These are phyloP conservation scores for Mucor plumbeus DNA, from an alignment of 371 early-diverging fungal species.

Conservation along the genomic window DNA sequence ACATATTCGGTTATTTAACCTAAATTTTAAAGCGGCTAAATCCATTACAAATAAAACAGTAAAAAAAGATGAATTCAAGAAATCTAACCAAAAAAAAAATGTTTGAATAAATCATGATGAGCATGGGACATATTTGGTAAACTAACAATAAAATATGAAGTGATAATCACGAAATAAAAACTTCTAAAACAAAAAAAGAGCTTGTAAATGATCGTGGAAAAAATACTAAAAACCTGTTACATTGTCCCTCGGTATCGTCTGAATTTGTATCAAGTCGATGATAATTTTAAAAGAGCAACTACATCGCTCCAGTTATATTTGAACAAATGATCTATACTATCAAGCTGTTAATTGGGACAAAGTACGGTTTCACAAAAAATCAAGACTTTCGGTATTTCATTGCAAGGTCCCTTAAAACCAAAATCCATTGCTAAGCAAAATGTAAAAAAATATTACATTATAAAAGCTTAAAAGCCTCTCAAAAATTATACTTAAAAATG, in stretches of 20 bases:
- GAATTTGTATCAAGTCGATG: neutral
- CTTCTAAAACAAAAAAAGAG: neutral
- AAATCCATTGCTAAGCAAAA: neutral
- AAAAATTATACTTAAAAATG: neutral
- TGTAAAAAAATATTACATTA: neutral
- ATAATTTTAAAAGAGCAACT: neutral
- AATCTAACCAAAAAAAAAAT: neutral
- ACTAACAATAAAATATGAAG: neutral
- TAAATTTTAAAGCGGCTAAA: slow-evolving; percentile 7
- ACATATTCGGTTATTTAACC: slow-evolving; percentile 2
- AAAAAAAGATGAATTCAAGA: neutral
- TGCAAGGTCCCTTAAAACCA: neutral
- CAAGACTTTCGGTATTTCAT: slow-evolving; percentile 4
- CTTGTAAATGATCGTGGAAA: slow-evolving; percentile 1
- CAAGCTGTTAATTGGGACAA: neutral
- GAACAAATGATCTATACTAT: slow-evolving; percentile 2
- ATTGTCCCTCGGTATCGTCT: slow-evolving; percentile 6
- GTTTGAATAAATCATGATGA: neutral
- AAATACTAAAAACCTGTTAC: neutral
- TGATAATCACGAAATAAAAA: neutral
- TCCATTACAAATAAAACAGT: neutral
- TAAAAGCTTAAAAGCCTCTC: neutral
- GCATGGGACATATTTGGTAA: neutral
- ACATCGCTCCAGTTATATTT: neutral
- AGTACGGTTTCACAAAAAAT: neutral